Evolutionary conservation across 2,329 filamentous ascomycete species (phyloP), one percentile per base, ranked within the genome.

Genomic region (Lasiodiplodia citricola): DNA sequence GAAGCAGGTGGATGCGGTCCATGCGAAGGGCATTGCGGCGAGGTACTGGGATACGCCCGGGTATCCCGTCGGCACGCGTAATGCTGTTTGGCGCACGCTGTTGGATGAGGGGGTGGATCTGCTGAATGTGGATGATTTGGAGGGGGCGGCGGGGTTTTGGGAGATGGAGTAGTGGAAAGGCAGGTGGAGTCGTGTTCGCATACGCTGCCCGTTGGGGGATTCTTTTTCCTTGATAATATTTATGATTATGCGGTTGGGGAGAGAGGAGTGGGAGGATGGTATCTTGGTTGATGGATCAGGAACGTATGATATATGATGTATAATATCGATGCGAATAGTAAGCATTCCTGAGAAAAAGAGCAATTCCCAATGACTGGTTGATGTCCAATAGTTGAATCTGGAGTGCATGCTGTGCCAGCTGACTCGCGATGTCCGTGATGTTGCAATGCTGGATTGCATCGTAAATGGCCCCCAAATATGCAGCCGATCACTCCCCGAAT

Each of bases 21-120:
- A 86, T 71, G 79, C 77, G 16, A 87, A 83, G 73, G 88, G 88
- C 0, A 89, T 92, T 69, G 80, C 79, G 68, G 84, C 84, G 1
- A 78, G 89, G 68, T 91, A 91, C 73, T 91, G 88, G 88, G 86
- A 88, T 66, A 84, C 86, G 70, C 89, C 89, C 0, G 80, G 80
- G 2, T 91, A 84, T 81, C 88, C 88, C 0, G 78, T 90, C 35
- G 82, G 84, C n/a, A 85, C 83, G 25, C 79, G 89, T 28, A 87
- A 90, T 74, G 79, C 81, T 11, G 78, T 89, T 4, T 91, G 89
- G 89, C 80, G 83, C 71, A 83, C 81, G 5, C 75, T 91, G 70
- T 81, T 85, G 71, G 80, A 84, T 63, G 86, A 86, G 69, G 88
- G 87, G 0, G 87, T 88, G n/a, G 85, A 85, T 69, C 74, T 91